These are phyloP conservation scores for Exophiala aquamarina DNA, from an alignment of 2,329 filamentous ascomycete genomes.

Conservation along the genomic window DNA sequence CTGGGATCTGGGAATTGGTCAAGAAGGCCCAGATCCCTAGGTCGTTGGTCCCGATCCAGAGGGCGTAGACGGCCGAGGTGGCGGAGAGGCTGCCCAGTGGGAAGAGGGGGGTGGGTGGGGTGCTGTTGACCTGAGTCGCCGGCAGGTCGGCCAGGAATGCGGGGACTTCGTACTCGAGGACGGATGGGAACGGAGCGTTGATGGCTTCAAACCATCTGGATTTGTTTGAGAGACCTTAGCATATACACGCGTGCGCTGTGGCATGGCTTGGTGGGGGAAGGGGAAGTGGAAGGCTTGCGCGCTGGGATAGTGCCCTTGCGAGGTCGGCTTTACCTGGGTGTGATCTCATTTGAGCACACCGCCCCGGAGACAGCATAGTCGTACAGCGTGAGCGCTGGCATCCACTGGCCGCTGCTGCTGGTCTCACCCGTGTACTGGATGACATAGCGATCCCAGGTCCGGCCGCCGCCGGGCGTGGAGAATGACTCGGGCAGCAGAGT, in stretches of 20 bases:
- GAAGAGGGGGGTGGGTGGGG: constrained; percentile 17
- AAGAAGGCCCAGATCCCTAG: constrained; percentile 67
- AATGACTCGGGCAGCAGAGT: constrained; percentile 49
- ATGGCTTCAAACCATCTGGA: constrained; percentile 52
- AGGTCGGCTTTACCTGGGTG: constrained; percentile 37
- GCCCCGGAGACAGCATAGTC: constrained; percentile 75
- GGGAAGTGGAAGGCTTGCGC: too few relatives aligned
- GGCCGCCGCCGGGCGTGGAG: constrained; percentile 62
- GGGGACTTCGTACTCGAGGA: constrained; percentile 61
- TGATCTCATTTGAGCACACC: constrained; percentile 69
- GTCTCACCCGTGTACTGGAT: constrained; percentile 57
- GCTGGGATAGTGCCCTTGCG: too few relatives aligned
- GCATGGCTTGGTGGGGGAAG: too few relatives aligned
- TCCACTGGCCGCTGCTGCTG: constrained; percentile 41
- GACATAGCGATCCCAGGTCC: constrained; percentile 68
- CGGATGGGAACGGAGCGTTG: constrained; percentile 59
- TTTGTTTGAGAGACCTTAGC: neutral
- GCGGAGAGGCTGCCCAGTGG: constrained; percentile 16
- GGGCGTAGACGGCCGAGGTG: constrained; percentile 59
- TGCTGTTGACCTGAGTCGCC: constrained; percentile 19
- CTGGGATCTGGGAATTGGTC: constrained; percentile 60
- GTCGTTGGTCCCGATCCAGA: constrained; percentile 84
- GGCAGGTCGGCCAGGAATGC: constrained; percentile 53
- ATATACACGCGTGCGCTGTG: too few relatives aligned
- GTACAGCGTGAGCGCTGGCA: constrained; percentile 39